A percentile compares a stretch with the other conserved stretches of the same genome.
These are phyloP conservation scores for Candida schatavii DNA, from an alignment of 805 yeast species.

Conservation along the genomic window DNA sequence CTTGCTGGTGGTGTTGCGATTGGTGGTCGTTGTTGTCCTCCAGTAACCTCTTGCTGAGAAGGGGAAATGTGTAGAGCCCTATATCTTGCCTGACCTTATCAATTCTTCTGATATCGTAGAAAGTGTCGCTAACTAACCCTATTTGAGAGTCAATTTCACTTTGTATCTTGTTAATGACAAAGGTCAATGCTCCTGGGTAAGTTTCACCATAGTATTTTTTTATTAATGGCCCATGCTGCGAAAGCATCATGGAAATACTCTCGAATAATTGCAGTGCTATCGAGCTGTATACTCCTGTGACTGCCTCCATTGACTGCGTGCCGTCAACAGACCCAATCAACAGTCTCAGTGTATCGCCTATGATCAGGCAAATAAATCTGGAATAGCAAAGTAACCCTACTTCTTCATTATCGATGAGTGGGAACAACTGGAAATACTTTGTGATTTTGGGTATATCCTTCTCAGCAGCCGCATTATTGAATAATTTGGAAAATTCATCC, in stretches of 20 bases:
- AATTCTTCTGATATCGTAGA: conserved; percentile 68
- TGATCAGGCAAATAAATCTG: conserved; percentile 78
- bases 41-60: conserved; percentile 16
- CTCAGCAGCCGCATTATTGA: conserved; percentile 63
- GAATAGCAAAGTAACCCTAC: conserved; percentile 81
- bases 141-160: conserved; percentile 91
- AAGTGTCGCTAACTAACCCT: conserved; percentile 82
- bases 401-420: conserved; percentile 70
- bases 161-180: conserved; percentile 72
- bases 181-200: conserved; percentile 58
- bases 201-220: conserved; percentile 53
- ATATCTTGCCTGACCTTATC: conserved; percentile 55
- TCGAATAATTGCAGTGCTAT: conserved; percentile 72
- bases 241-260: conserved; percentile 76
- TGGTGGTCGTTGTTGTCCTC: conserved; percentile 6
- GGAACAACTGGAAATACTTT: conserved; percentile 80
- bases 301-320: conserved; percentile 15
- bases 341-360: conserved; percentile 72
- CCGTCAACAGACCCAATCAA: conserved; percentile 47
- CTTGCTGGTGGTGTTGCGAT: background rate
- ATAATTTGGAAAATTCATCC: conserved; percentile 55
- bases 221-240: conserved; percentile 82
- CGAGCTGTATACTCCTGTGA: conserved; percentile 55
- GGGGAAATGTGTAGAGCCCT: conserved; percentile 42
- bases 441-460: conserved; percentile 72